Base-by-base conservation (phyloP, 1,139 yeast species). In the Candida buenavistaensis region DNA sequence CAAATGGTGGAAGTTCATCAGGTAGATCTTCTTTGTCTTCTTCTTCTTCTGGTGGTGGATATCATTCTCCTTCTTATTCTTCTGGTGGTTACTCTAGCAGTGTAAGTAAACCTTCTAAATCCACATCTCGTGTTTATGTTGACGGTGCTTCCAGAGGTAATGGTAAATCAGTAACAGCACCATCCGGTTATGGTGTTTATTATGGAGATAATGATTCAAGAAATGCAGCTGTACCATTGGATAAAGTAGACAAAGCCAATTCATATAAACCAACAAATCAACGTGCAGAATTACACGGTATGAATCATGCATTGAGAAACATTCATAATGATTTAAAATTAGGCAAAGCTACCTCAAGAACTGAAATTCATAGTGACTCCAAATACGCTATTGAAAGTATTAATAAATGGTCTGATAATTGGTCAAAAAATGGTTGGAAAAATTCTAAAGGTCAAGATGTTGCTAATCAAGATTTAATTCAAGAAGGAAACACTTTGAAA, bases 271-370 rank as follows among this genome's bases (percentile, higher is more conserved):
- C 81, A 25, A 88, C 96, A 0, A 90, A 88, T 50, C 90, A 85
- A 48, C 64, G 89, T 28, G 95, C 95, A 2, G 97, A 90, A 56
- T 67, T 89, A 14, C 54, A 62, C 12, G 97, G 94, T 0, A 67
- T 85, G 14, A 54, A 60, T 5, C 68, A 68, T 30, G 94, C 94
- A 0, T 54, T 84, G 36, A 52, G 55, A 7, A 47, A 52, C 7
- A 67, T 79, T 9, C 45, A 58, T 35, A 26, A 45, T 1, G 67
- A 60, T 27, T 17, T 35, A 6, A 17, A 23, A 17, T 17, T 27
- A 12, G 36, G 35, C 23, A 20, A 33, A 28, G 27, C 36, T 6
- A n/a, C 32, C 6, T 30, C 35, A 3, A 57, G 57, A 30, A 62
- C 60, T 36, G 52, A 41, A 10, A 69, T 81, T 11, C 43, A 55